Evolutionary conservation across 2,329 filamentous ascomycete species (phyloP), one percentile per base, ranked within the genome.

Genomic region (Neofusicoccum kwambonambiense): DNA sequence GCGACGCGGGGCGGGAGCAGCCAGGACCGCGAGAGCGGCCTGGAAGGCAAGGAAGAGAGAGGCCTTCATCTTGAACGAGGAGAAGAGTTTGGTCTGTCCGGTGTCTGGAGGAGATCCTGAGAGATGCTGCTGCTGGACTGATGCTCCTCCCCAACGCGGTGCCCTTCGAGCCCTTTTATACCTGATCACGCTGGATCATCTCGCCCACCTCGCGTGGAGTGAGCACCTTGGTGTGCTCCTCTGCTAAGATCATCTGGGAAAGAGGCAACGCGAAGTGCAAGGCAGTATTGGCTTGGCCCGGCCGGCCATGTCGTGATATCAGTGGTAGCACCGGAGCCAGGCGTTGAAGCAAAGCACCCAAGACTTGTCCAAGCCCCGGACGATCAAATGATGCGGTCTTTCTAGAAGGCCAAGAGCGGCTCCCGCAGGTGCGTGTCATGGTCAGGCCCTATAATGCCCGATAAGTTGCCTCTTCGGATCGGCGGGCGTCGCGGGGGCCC

Each of bases 201-300:
- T 13, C 9, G 2, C 13, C 37, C 15, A 56, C 44, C 19, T 41
- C 52, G 52, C 37, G 52, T 56, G 39, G 37, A 27, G 27, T 19
- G 13, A 17, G 52, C 19, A 56, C 37, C 52, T 31, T 56, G 37
- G 37, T 56, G 52, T 41, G n/a, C 27, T 37, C 35, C 37, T 4
- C 17, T 27, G n/a, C 52, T 42, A 42, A 17, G 37, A 35, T 56
- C 42, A 37, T 56, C 52, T 56, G 37, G 52, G 52, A 56, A 56
- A 56, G 52, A 56, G 37, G 42, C 52, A 42, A 56, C 42, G 17
- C 4, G 11, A 56, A 44, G 19, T 56, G 52, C 52, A 37, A 22
- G 37, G 42, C 52, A 56, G 52, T 56, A 56, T 56, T 56, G 52
- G 52, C 52, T 56, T 56, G 52, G 52, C 52, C 35, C 17, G 17